Conservation (phyloP, 768 basidiomycete species). For the Strobilomyces confusus region DNA sequence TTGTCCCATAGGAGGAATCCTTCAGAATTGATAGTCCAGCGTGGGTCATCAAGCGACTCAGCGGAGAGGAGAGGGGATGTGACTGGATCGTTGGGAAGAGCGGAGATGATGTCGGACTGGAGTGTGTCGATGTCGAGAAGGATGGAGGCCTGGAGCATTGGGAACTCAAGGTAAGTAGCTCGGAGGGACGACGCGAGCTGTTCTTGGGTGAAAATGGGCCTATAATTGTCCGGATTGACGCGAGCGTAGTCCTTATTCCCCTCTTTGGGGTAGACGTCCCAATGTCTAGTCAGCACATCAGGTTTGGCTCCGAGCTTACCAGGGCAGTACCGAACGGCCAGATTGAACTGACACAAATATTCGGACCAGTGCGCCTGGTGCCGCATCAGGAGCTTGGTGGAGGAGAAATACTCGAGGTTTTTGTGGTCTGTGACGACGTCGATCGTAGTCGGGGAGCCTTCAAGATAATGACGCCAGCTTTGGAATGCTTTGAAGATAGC, state of each 20-base stretch:
- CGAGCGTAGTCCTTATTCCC: too few species aligned
- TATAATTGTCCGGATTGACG: too few species aligned
- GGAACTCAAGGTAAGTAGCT: not conserved
- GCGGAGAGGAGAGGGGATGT: not conserved
- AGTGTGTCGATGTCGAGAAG: not conserved
- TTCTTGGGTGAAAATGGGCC: too few species aligned
- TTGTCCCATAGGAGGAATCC: not conserved
- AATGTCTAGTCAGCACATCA: not conserved
- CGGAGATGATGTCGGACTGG: not conserved
- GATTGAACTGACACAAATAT: not conserved
- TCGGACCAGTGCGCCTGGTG: too few species aligned
- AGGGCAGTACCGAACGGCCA: not conserved
- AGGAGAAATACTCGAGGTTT: not conserved
- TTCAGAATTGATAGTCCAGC: not conserved
- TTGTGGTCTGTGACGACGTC: too few species aligned
- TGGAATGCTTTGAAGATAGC: too few species aligned
- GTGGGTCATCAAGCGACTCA: not conserved
- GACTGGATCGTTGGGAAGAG: not conserved
- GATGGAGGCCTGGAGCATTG: not conserved
- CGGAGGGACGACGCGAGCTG: too few species aligned
- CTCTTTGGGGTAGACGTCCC: not conserved
- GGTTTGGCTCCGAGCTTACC: not conserved
- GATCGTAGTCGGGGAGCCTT: too few species aligned
- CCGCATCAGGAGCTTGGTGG: not conserved
- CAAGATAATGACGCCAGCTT: too few species aligned